phyloP scores from a whole-genome alignment of 306 rosid species.

The Quercus agrifolia region DNA sequence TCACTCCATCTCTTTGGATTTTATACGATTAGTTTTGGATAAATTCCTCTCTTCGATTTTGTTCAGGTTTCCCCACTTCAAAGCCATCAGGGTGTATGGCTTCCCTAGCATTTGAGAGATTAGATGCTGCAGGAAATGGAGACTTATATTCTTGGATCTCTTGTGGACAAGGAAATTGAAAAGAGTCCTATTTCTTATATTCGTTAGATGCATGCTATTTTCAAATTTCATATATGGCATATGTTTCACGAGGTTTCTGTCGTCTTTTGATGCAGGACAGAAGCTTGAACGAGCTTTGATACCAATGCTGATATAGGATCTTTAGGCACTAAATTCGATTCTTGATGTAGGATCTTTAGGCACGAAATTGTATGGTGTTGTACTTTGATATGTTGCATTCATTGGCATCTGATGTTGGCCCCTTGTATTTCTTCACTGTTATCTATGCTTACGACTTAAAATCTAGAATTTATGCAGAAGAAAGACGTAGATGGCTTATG shows the following conservation, averaged over 20 bases:
- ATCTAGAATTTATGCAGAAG: background rate
- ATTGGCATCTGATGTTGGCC: conserved; percentile 9
- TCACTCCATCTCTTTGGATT: conserved; percentile 9
- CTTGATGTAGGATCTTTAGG: no score
- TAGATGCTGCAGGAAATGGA: conserved; percentile 69
- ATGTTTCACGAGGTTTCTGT: conserved; percentile 52
- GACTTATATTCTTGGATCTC: conserved; percentile 49
- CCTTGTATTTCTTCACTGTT: conserved; percentile 4
- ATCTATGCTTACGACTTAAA: conserved; percentile 6
- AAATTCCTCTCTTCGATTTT: background rate
- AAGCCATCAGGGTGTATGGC: conserved; percentile 37
- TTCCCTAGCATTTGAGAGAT: conserved; percentile 67
- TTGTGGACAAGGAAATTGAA: conserved; percentile 48
- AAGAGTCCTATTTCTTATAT: conserved; percentile 44
- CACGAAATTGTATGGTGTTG: background rate
- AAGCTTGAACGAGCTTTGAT: no score
- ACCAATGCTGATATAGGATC: no score
- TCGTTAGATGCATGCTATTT: conserved; percentile 61
- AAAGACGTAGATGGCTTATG: background rate
- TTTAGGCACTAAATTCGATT: no score
- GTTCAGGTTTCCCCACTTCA: conserved; percentile 48
- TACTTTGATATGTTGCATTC: background rate
- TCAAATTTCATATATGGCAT: conserved; percentile 56
- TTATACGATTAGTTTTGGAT: conserved; percentile 5
- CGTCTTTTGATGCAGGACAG: background rate